phyloP scores from a whole-genome alignment of 306 rosid species.

The Sophora flavescens region DNA sequence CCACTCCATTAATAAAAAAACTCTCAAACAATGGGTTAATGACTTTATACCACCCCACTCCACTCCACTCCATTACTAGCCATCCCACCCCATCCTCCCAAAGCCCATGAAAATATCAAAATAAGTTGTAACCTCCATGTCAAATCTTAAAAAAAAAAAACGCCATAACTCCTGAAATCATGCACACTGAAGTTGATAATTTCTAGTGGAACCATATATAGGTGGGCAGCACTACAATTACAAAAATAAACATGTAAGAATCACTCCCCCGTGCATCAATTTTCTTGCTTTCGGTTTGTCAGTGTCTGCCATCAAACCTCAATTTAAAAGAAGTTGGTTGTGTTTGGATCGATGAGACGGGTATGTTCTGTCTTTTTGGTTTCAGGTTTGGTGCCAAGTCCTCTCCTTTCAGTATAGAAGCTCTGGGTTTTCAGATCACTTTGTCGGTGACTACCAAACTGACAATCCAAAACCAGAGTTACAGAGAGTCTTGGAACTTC shows the following conservation, averaged over 20 bases:
- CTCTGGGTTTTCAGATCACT: background rate
- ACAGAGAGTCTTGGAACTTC: too few relatives aligned
- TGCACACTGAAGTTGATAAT: slow-evolving; percentile 22
- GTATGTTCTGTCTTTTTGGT: too few relatives aligned
- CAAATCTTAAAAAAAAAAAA: background rate
- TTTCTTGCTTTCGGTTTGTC: background rate
- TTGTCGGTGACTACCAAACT: background rate
- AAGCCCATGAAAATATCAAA: background rate
- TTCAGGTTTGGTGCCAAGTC: too few relatives aligned
- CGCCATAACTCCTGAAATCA: slow-evolving; percentile 7
- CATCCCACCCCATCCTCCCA: too few relatives aligned
- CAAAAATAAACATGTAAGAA: too few relatives aligned
- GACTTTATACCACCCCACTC: too few relatives aligned
- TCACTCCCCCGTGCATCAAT: too few relatives aligned
- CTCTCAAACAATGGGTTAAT: too few relatives aligned
- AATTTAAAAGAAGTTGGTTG: background rate
- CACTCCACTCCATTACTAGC: too few relatives aligned
- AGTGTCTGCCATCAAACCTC: background rate
- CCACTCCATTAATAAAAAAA: too few relatives aligned
- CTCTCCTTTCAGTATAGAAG: background rate
- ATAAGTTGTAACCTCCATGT: background rate
- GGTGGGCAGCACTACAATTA: slow-evolving; percentile 42
- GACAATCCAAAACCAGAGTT: too few relatives aligned
- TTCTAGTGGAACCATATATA: slow-evolving; percentile 38
- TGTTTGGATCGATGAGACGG: background rate